Conservation (phyloP, 2,329 filamentous ascomycete genomes). For the Helotiales sp. region DNA sequence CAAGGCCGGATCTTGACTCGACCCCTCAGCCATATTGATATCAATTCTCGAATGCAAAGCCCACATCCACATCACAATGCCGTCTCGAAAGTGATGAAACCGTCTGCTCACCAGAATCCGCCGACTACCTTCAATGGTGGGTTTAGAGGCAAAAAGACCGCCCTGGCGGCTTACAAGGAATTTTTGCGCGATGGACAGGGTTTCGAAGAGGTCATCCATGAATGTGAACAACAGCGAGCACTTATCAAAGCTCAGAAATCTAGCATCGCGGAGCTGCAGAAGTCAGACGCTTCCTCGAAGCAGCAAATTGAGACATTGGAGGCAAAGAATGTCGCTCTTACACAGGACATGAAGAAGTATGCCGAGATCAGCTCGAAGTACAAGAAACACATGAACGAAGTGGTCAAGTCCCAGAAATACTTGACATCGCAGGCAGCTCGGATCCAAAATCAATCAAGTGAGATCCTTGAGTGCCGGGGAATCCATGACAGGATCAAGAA, state of each 20-base stretch:
- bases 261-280: conserved; percentile 23
- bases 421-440: conserved; percentile 27
- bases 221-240: conserved; percentile 17
- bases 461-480: not conserved
- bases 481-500: conserved; percentile 11
- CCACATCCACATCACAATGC: not conserved
- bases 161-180: not conserved
- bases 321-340: conserved; percentile 29
- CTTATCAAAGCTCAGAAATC: conserved; percentile 20
- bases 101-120: not conserved
- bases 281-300: not conserved
- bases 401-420: conserved; percentile 36
- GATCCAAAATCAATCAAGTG: conserved; percentile 11
- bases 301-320: conserved; percentile 26
- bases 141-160: not conserved
- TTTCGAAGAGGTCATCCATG: not conserved
- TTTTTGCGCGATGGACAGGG: conserved; percentile 1
- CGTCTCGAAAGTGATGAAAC: conserved; percentile 6
- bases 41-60: not conserved
- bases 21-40: not conserved
- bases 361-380: conserved; percentile 38
- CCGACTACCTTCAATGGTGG: not conserved
- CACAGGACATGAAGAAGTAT: conserved; percentile 35
- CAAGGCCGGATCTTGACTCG: not conserved
- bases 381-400: conserved; percentile 43